A percentile compares a stretch with the other conserved stretches of the same genome.
These are phyloP conservation scores for Pleurotus citrinopileatus DNA, from an alignment of 768 basidiomycete genomes.

Conservation along the genomic window DNA sequence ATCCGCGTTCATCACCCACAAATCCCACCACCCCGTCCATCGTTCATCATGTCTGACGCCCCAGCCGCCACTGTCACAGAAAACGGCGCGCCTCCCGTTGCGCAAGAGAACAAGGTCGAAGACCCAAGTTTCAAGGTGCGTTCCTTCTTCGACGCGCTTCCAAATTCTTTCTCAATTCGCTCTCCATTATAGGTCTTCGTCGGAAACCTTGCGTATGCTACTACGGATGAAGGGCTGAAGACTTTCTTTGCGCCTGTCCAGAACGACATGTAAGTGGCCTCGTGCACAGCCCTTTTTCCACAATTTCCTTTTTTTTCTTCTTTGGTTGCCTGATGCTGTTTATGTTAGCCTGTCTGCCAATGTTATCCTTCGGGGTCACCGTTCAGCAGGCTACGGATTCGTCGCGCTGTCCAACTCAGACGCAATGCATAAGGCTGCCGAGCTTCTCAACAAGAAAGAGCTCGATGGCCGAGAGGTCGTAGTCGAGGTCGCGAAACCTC, in stretches of 20 bases:
- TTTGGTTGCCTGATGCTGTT: constrained; percentile 11
- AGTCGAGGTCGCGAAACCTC: constrained; percentile 91
- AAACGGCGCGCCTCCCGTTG: constrained; percentile 80
- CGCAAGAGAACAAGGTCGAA: constrained; percentile 62
- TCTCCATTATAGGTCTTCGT: constrained; percentile 75
- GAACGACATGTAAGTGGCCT: constrained; percentile 78
- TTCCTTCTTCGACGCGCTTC: constrained; percentile 16
- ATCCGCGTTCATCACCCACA: constrained; percentile 44
- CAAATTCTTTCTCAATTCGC: constrained; percentile 10
- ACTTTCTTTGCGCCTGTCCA: constrained; percentile 87
- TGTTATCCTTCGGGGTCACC: constrained; percentile 81
- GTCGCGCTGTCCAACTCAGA: constrained; percentile 79
- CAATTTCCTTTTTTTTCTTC: constrained; percentile 16
- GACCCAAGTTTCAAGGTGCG: constrained; percentile 80
- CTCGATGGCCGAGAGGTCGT: constrained; percentile 88
- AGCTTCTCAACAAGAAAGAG: constrained; percentile 81
- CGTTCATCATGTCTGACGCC: constrained; percentile 85
- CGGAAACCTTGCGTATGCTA: constrained; percentile 93
- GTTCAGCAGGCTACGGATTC: constrained; percentile 92
- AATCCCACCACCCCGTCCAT: constrained; percentile 50
- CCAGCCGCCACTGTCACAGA: constrained; percentile 80
- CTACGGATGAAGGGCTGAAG: constrained; percentile 93
- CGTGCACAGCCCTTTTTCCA: constrained; percentile 31
- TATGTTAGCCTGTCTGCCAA: constrained; percentile 68
- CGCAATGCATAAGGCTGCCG: constrained; percentile 85